Base-by-base conservation (phyloP, 75 land plant species). In the Pinus albicaulis region DNA sequence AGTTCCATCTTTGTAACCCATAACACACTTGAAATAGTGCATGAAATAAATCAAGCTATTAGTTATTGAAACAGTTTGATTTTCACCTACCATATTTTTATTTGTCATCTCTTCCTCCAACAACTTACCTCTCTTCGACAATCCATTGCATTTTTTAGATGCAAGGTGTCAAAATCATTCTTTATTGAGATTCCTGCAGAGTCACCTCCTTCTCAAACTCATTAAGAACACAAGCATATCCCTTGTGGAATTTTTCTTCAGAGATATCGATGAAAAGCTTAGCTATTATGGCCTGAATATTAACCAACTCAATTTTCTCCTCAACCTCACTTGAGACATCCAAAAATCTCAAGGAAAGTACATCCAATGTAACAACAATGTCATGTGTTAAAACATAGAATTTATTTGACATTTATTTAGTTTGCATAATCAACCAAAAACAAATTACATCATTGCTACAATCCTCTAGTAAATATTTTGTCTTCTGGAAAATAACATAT, bases 281-380 rank as follows among this genome's bases (percentile, higher is more conserved):
- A 72, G 81, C 85, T 31, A 73, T 82, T 77, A 82, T 57, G 2
- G 93, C 84, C 66, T 93, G 96, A 59, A 34, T 68, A 53, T 57
- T n/a, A 7, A 93, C 76, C 53, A 95, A 71, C 74, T 86, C 89
- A 17, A 89, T 85, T 76, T 87, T 74, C 76, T 95, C 96, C 78
- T 56, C 80, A 5, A 85, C 84, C 57, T 95, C 98, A 57, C 2
- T 56, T 1, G 80, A 57, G 26, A 80, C 25, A n/a, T 83, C 89
- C 57, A 86, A 55, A 24, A 80, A 71, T 19, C 38, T 79, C 73
- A 93, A 44, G 23, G 89, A 92, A 53, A 95, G 64, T 24, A 81
- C 85, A 52, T 92, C 95, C 12, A 95, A 82, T 7, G 89, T 90
- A 15, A 83, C 74, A 10, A 85, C 89, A 20, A 95, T 34, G 19